Evolutionary conservation across 2,329 filamentous ascomycete species (phyloP), one percentile per base, ranked within the genome.

Genomic region (Nannizziopsis barbatae): DNA sequence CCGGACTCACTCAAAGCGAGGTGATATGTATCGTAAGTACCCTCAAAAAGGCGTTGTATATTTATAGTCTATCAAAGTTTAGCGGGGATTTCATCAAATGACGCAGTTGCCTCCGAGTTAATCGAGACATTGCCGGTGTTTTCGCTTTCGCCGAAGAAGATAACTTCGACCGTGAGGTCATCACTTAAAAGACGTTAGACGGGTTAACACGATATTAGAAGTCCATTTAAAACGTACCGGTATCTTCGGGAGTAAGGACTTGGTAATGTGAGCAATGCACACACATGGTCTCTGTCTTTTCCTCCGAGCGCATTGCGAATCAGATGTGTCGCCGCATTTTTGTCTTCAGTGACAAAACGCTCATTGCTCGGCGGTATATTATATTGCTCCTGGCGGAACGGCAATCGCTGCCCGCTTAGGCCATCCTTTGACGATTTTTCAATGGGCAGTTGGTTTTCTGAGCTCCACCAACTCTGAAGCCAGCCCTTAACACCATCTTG

Each of bases 81-180:
- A 2, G 74, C 60, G 57, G 74, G 74, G 22, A 58, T 57, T 14
- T 65, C 65, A 12, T 69, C 64, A 44, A 70, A 69, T 1, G 72
- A 65, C 35, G 84, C 86, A 52, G 83, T 94, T 1, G 92, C 92
- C 60, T 95, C 90, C 55, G 83, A 74, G 66, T 96, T 98, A 50
- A 94, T 65, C 4, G 83, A 77, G 4, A 96, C 83, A 54, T 83
- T 82, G 32, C 89, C 88, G 27, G 76, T 84, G 63, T 81, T 81
- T 46, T 81, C 62, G 32, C 83, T 79, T 57, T 94, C 80, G 52
- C 92, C 92, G 60, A 98, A 98, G 75, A 98, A 98, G 61, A 98
- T 94, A 52, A 98, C 92, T 66, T 98, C 87, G 12, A 98, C 90
- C 0, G 92, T 98, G 54, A 98, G 71, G 63, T 98, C 92, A 63